phyloP scores from a whole-genome alignment of 2,329 filamentous ascomycete species.

The Apiospora koreana region DNA sequence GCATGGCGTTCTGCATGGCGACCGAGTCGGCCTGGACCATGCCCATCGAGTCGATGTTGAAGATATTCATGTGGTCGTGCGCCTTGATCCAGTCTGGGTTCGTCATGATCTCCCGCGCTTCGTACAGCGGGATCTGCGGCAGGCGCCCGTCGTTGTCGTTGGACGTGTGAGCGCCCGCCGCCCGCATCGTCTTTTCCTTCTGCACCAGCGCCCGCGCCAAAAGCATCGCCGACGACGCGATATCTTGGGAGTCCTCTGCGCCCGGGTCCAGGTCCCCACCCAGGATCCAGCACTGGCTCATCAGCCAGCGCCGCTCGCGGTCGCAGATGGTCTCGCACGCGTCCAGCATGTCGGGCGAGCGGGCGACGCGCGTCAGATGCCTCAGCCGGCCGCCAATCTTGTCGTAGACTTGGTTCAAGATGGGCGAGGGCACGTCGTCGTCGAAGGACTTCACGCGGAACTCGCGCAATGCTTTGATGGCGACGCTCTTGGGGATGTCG shows the following conservation, averaged over 20 bases:
- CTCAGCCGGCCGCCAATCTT: constrained; percentile 55
- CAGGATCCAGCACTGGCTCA: constrained; percentile 75
- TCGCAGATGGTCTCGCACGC: constrained; percentile 61
- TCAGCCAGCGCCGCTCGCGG: constrained; percentile 73
- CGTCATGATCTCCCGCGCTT: constrained; percentile 55
- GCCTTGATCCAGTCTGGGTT: constrained; percentile 57
- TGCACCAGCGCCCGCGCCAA: constrained; percentile 58
- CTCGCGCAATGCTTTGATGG: constrained; percentile 48
- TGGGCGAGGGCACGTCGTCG: constrained; percentile 38
- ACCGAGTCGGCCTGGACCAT: constrained; percentile 58
- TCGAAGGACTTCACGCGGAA: constrained; percentile 49
- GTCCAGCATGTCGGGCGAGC: constrained; percentile 50
- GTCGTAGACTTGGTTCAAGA: constrained; percentile 54
- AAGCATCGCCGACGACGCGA: constrained; percentile 57
- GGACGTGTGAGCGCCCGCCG: constrained; percentile 15
- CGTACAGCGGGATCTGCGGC: constrained; percentile 25
- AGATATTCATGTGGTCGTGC: constrained; percentile 59
- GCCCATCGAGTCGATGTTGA: constrained; percentile 56
- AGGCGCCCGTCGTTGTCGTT: constrained; percentile 36
- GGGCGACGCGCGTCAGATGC: constrained; percentile 55
- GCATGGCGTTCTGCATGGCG: constrained; percentile 60
- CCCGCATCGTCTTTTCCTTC: constrained; percentile 38
- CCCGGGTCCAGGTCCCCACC: constrained; percentile 70
- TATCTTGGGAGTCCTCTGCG: constrained; percentile 66
- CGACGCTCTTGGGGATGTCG: constrained; percentile 50